Conservation (phyloP, 768 basidiomycete species). For the Gymnopilus dilepis region DNA sequence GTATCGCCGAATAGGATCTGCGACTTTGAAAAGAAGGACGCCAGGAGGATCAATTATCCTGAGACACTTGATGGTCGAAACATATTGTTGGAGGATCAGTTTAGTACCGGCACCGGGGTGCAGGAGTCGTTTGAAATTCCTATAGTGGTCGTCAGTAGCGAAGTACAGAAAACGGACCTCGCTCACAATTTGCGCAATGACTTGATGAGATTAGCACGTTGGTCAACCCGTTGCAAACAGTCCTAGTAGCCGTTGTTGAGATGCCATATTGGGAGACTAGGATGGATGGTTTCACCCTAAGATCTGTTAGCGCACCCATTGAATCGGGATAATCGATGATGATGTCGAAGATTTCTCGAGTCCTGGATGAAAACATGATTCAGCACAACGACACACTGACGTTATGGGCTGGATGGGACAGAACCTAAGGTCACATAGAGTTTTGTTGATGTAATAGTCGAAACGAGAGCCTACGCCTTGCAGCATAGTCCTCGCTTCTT, state of each 20-base stretch:
- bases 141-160: neutral
- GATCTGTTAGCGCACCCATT: slow-evolving; percentile 79
- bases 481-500: slow-evolving; percentile 74
- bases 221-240: slow-evolving; percentile 81
- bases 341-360: slow-evolving; percentile 91
- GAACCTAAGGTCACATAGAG: slow-evolving; percentile 84
- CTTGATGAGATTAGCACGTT: slow-evolving; percentile 76
- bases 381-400: neutral
- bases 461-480: slow-evolving; percentile 82
- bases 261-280: too few species aligned
- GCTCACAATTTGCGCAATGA: slow-evolving; percentile 80
- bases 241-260: too few species aligned
- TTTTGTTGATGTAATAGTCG: slow-evolving; percentile 93
- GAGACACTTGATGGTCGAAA: slow-evolving; percentile 89
- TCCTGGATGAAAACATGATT: slow-evolving; percentile 41
- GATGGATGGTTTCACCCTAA: too few species aligned
- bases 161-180: neutral
- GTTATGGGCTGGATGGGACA: neutral
- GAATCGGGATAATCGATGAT: slow-evolving; percentile 95
- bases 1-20: slow-evolving; percentile 90
- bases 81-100: slow-evolving; percentile 88
- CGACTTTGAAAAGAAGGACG: slow-evolving; percentile 91
- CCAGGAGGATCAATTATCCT: slow-evolving; percentile 92
- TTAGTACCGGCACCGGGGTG: slow-evolving; percentile 84
- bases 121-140: neutral